These are phyloP conservation scores for Toxoplasma gondii DNA, from an alignment of 169 alveolate genomes.

Conservation along the genomic window DNA sequence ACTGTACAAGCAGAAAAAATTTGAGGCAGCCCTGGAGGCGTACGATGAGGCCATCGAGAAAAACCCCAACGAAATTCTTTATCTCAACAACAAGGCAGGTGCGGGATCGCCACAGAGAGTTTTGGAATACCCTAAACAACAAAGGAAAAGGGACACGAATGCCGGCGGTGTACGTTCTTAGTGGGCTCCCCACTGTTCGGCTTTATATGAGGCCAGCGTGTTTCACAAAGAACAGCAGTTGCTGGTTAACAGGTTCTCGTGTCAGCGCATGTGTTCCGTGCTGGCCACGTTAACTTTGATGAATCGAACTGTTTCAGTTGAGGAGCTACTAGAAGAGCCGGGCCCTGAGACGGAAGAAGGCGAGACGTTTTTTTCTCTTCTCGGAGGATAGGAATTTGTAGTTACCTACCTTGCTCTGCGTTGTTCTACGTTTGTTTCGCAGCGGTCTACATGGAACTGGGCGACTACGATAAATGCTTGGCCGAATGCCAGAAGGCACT, in stretches of 20 bases:
- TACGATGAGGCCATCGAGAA: conserved; percentile 93
- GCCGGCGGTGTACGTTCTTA: background rate
- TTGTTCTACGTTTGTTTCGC: conserved; percentile 47
- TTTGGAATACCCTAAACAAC: background rate
- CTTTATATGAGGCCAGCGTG: too few relatives aligned
- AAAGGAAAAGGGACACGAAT: background rate
- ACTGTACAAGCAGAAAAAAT: conserved; percentile 89
- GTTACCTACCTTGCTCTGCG: background rate
- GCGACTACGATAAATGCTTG: conserved; percentile 91
- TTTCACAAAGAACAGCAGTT: too few relatives aligned
- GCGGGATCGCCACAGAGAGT: background rate
- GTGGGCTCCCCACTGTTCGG: background rate
- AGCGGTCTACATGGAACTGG: conserved; percentile 96
- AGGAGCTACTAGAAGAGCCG: too few relatives aligned
- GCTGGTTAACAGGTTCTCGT: too few relatives aligned
- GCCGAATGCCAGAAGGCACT: conserved; percentile 93
- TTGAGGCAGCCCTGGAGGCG: conserved; percentile 92
- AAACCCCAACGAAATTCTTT: conserved; percentile 89
- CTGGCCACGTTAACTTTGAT: too few relatives aligned
- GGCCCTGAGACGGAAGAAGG: too few relatives aligned
- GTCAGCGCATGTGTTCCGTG: too few relatives aligned
- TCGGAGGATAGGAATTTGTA: background rate
- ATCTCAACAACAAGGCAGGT: conserved; percentile 90
- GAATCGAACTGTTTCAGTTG: too few relatives aligned
- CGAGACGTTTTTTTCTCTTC: too few relatives aligned